Percentiles rank a stretch among this genome's conserved stretches.
Evolutionary conservation across 2,329 filamentous ascomycete genomes (phyloP).

Genomic region (Fusarium odoratissimum): DNA sequence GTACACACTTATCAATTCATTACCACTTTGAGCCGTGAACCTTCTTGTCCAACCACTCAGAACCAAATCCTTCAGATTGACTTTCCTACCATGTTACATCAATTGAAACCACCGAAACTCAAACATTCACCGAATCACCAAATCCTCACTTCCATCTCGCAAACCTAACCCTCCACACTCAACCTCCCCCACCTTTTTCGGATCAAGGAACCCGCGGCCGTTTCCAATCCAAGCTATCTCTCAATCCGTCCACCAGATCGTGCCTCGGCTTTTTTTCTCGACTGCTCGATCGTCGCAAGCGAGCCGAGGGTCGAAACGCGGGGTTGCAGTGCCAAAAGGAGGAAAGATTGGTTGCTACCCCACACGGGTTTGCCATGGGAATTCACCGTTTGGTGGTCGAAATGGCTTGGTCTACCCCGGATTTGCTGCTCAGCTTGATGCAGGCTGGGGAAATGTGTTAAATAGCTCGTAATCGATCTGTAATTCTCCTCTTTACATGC

Average conservation of each 20-base stretch:
- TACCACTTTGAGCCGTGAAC: neutral
- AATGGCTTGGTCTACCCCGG: slow-evolving; percentile 12
- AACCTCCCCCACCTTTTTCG: neutral
- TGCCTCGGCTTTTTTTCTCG: slow-evolving; percentile 15
- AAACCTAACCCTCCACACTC: neutral
- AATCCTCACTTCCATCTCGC: neutral
- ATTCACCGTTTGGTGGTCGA: neutral
- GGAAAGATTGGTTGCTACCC: slow-evolving; percentile 27
- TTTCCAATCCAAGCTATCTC: neutral
- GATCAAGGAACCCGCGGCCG: neutral
- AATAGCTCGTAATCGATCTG: slow-evolving; percentile 4
- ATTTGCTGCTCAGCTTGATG: neutral
- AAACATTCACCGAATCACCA: neutral
- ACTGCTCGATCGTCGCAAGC: neutral
- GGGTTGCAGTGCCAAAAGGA: slow-evolving; percentile 25
- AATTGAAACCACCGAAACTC: neutral
- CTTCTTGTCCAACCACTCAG: neutral
- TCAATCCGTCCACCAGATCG: slow-evolving; percentile 7
- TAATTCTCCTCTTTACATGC: neutral
- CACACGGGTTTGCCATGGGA: slow-evolving; percentile 3
- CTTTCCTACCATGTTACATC: neutral
- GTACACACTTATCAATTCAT: neutral
- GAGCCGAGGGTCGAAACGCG: slow-evolving; percentile 26
- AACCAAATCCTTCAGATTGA: neutral
- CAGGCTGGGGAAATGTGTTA: neutral